Evolutionary conservation across 257 asterid genomes (phyloP), one percentile per base, ranked within the genome.

Genomic region (Solanum pinnatisectum): DNA sequence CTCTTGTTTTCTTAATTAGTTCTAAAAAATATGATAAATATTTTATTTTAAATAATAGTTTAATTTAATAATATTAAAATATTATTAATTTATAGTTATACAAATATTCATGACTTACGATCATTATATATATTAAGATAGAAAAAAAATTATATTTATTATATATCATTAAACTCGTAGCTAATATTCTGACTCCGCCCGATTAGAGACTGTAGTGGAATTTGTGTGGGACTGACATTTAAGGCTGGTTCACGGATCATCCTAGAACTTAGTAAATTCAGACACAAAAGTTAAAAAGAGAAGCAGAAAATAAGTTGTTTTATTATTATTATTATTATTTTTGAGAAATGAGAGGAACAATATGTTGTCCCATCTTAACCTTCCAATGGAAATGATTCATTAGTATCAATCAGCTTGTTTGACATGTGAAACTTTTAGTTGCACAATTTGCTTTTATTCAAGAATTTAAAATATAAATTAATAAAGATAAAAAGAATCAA

Each of bases 361-460:
- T 68, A 12, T 25, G 32, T 2, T 59, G 89, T 89, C 78, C 76
- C 87, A 73, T 72, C 40, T 72, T 77, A 78, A 87, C 87, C 88
- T 88, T 35, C 77, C 44, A 52, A 46, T 44, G 73, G 18, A 36
- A 36, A 39, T 39, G 83, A 88, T 86, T 86, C 35, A 71, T 33
- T 18, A 39, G 68, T 85, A 65, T 85, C 39, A 10, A 44, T 44
- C 11, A 49, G 59, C 87, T 92, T 91, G 89, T 88, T 90, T 68
- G 39, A 84, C 91, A 91, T 89, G 95, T 93, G 95, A 92, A 88
- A 87, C 90, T 90, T 90, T 73, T 79, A 87, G 90, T 93, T 88
- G 88, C 83, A 49, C 59, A 76, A 46, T 56, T 85, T 93, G 86
- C 91, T 83, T 84, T 16, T 87, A 85, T 91, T 56, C n/a, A 18